Base-by-base conservation (phyloP, 768 basidiomycete genomes). In the Cubamyces lactineus region DNA sequence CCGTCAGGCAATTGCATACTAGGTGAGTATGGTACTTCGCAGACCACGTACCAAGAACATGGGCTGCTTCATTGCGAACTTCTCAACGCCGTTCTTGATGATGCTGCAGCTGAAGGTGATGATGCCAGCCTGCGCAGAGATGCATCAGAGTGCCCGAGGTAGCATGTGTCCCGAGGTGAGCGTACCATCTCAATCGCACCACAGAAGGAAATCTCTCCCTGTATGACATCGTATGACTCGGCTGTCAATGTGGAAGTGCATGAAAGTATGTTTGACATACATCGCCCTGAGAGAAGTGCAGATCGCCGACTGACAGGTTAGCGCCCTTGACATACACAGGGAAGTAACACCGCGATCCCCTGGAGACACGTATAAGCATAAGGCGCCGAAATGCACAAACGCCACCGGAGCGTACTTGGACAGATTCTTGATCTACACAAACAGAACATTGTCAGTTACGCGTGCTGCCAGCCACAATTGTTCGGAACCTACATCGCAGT, bases 281-380 rank as follows among this genome's bases (percentile, higher is more conserved):
- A 76, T 91, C 90, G 21, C 88, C 89, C 71, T 91, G 88, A 16
- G 87, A 89, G 73, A 91, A 91, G 69, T 92, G 90, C 24, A 91
- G 75, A 70, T 91, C 90, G 1, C 90, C 90, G 19, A 91, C 86
- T 0, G 89, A 89, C 2, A 92, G 76, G 62, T 90, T 89, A 1
- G 90, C 90, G 5, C 89, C 90, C 47, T 84, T 79, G 34, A 92
- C 76, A 66, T 88, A 92, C 2, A 92, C 90, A 2, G 90, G 90
- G 76, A 91, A 85, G 69, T 89, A 89, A 72, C 85, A 87, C 1
- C 85, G 81, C 24, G 88, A 89, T 3, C 88, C 88, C 67, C 84
- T 84, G 53, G 13, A 40, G 21, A 12, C 39, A 19, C 24, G 9
- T 34, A 39, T 40, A 8, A 55, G 49, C 34, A 21, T 54, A 17